Conservation (phyloP, 1,284 basidiomycete genomes). For the Cerrena zonata region DNA sequence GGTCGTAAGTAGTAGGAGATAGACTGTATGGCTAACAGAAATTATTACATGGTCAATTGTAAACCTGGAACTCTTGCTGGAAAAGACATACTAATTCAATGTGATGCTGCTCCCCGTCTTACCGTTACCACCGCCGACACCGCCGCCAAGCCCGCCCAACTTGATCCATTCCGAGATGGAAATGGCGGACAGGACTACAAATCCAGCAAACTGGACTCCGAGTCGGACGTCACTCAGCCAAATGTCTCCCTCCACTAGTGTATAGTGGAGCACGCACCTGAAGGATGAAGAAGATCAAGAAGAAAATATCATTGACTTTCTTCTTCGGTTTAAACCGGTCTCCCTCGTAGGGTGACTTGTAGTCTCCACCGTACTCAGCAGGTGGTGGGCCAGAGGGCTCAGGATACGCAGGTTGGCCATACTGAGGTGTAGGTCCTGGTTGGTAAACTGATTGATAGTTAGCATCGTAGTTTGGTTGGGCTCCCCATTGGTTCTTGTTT, state of each 20-base stretch:
- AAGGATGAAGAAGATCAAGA: constrained; percentile 65
- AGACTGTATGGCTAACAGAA: constrained; percentile 38
- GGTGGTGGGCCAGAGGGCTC: constrained; percentile 10
- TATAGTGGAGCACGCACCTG: constrained; percentile 41
- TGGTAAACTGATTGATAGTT: constrained; percentile 17
- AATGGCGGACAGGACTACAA: constrained; percentile 61
- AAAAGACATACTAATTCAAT: constrained; percentile 47
- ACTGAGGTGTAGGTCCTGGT: constrained; percentile 15
- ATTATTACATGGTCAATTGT: constrained; percentile 11
- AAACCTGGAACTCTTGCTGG: not conserved
- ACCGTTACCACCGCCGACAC: constrained; percentile 46
- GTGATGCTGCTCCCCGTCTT: constrained; percentile 46
- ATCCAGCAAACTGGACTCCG: constrained; percentile 63
- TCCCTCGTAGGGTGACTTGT: constrained; percentile 55
- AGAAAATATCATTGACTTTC: constrained; percentile 65
- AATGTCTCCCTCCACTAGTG: too few species aligned
- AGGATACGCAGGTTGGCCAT: constrained; percentile 12
- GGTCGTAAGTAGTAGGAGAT: constrained; percentile 60
- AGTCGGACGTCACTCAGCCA: too few species aligned
- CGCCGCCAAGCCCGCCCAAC: constrained; percentile 62
- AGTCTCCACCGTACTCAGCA: constrained; percentile 25
- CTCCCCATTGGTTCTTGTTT: constrained; percentile 9
- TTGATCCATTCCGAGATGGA: constrained; percentile 58
- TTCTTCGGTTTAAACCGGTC: constrained; percentile 68
- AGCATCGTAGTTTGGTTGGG: not conserved